A percentile compares a stretch with the other conserved stretches of the same genome.
Conservation (phyloP, 805 yeast species). For the Candida takata region DNA sequence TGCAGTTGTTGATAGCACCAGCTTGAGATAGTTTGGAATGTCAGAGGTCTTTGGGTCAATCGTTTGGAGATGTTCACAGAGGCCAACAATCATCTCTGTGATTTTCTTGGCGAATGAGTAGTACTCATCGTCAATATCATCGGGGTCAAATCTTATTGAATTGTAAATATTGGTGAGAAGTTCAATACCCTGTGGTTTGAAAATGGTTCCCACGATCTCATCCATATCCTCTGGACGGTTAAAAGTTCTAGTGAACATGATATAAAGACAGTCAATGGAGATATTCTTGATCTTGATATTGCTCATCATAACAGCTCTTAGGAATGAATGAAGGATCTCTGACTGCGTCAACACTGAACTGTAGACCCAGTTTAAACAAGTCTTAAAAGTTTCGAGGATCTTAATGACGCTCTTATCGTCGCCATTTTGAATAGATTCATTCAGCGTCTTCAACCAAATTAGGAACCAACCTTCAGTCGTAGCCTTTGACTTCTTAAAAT, state of each 20-base stretch:
- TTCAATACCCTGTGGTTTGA: constrained; percentile 64
- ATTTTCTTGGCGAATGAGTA: constrained; percentile 83
- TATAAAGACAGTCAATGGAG: constrained; percentile 88
- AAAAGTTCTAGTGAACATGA: constrained; percentile 75
- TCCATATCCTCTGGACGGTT: constrained; percentile 60
- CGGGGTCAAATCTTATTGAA: constrained; percentile 45
- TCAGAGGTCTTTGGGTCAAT: constrained; percentile 45
- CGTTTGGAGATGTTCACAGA: constrained; percentile 69
- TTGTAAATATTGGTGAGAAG: constrained; percentile 62
- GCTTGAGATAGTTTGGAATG: constrained; percentile 56
- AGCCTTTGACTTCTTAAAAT: constrained; percentile 56
- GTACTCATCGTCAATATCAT: constrained; percentile 68
- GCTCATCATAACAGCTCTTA: constrained; percentile 49
- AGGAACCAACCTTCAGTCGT: constrained; percentile 81
- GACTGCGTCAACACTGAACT: constrained; percentile 66
- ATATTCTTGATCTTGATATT: constrained; percentile 68
- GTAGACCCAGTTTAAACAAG: constrained; percentile 87
- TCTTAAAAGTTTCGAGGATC: constrained; percentile 74
- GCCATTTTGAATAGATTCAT: constrained; percentile 35
- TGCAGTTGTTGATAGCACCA: constrained; percentile 73
- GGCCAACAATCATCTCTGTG: constrained; percentile 86
- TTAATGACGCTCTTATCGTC: constrained; percentile 50
- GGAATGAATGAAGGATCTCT: constrained; percentile 57
- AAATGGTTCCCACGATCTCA: constrained; percentile 72
- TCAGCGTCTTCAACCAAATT: constrained; percentile 58